Conservation (phyloP, 306 rosid species). For the Malus asiatica region DNA sequence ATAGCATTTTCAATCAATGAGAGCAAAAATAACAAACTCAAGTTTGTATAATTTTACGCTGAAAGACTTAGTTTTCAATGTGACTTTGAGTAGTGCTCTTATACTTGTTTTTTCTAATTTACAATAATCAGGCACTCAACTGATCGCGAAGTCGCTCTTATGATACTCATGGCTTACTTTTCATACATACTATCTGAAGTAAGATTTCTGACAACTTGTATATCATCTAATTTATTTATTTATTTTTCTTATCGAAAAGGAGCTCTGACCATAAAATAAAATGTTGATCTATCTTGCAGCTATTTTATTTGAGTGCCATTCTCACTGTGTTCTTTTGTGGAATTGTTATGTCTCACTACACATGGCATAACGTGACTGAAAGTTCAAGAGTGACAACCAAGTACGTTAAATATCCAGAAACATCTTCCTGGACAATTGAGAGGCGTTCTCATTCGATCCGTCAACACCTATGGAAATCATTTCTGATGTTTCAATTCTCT, state of each 20-base stretch:
- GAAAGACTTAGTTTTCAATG: neutral
- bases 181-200: conserved; percentile 93
- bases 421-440: neutral
- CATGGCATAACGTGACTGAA: conserved; percentile 98
- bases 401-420: conserved; percentile 37
- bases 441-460: conserved; percentile 5
- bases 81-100: neutral
- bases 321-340: conserved; percentile 97
- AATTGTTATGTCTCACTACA: conserved; percentile 97
- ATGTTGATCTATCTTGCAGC: conserved; percentile 43
- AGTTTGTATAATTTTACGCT: neutral
- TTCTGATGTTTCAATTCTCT: conserved; percentile 12
- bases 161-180: conserved; percentile 97
- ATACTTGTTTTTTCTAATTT: conserved; percentile 1
- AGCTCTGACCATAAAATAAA: conserved; percentile 3
- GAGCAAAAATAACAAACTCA: neutral
- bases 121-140: conserved; percentile 67
- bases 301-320: conserved; percentile 82
- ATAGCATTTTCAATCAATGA: neutral
- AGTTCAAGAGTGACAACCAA: conserved; percentile 96
- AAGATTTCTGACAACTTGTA: conserved; percentile 19
- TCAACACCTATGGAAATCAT: neutral
- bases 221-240: neutral
- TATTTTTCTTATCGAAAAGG: neutral
- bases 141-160: conserved; percentile 91